Percentiles rank a stretch among this genome's conserved stretches.
Evolutionary conservation across 1,284 basidiomycete genomes (phyloP).

Genomic region (Leccinum angustisporum): DNA sequence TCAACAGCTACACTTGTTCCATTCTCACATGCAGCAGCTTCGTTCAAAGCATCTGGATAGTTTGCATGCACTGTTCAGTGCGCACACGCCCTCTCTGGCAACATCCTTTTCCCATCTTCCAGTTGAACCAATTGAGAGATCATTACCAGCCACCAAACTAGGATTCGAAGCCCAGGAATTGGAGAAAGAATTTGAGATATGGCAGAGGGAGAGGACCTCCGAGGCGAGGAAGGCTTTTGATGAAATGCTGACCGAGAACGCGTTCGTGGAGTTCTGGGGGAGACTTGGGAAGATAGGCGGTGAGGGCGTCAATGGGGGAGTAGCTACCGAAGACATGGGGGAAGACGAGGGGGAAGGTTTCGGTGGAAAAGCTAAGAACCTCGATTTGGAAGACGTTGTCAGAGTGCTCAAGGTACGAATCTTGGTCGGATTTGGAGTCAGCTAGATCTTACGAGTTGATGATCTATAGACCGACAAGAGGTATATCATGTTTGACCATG

Average conservation of each 20-base stretch:
- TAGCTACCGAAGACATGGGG: conserved; percentile 55
- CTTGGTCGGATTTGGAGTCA: not conserved
- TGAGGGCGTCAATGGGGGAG: conserved; percentile 61
- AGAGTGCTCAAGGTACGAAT: conserved; percentile 72
- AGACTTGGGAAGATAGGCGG: conserved; percentile 83
- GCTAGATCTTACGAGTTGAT: not conserved
- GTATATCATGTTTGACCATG: conserved; percentile 84
- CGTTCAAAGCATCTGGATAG: conserved; percentile 66
- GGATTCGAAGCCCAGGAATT: conserved; percentile 47
- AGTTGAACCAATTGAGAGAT: conserved; percentile 51
- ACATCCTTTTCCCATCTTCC: conserved; percentile 55
- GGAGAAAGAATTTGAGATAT: conserved; percentile 68
- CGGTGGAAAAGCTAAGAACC: conserved; percentile 76
- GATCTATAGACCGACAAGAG: conserved; percentile 78
- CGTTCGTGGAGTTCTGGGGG: conserved; percentile 98
- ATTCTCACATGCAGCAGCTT: conserved; percentile 66
- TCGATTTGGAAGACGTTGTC: conserved; percentile 75
- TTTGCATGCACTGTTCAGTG: conserved; percentile 69
- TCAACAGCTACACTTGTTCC: conserved; percentile 75
- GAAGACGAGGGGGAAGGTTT: conserved; percentile 73
- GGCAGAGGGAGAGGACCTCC: conserved; percentile 69
- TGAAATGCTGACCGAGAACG: conserved; percentile 83
- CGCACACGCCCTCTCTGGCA: conserved; percentile 67
- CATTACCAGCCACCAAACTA: conserved; percentile 60
- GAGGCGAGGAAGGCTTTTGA: conserved; percentile 75